Conservation (phyloP, 2,329 filamentous ascomycete genomes). For the Phaeoacremonium minimum region DNA sequence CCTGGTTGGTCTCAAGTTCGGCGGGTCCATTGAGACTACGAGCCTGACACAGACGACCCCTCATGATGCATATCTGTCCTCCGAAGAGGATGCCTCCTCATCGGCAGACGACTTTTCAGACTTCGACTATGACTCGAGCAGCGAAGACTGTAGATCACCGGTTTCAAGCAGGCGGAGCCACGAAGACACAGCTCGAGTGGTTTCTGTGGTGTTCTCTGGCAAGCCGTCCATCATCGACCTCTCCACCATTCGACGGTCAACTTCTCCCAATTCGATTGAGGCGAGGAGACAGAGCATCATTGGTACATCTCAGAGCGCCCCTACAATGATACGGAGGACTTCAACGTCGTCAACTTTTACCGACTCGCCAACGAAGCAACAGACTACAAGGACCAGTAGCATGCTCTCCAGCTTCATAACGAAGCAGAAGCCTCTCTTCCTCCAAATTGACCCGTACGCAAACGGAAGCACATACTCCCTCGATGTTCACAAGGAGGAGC, state of each 20-base stretch:
- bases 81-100: conserved; percentile 61
- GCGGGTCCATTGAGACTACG: conserved; percentile 18
- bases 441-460: conserved; percentile 51
- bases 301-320: conserved; percentile 9
- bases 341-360: conserved; percentile 25
- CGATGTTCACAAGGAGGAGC: conserved; percentile 16
- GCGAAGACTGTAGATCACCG: conserved; percentile 11
- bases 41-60: conserved; percentile 35
- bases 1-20: conserved; percentile 26
- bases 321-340: conserved; percentile 18
- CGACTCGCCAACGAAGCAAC: conserved; percentile 16
- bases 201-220: conserved; percentile 56
- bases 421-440: conserved; percentile 38
- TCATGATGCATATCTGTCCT: conserved; percentile 60
- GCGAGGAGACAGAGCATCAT: conserved; percentile 17
- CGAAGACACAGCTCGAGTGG: conserved; percentile 52
- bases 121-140: conserved; percentile 35
- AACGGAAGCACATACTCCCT: conserved; percentile 27
- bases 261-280: conserved; percentile 31
- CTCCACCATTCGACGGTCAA: conserved; percentile 33
- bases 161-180: conserved; percentile 31
- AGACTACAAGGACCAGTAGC: conserved; percentile 38
- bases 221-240: conserved; percentile 56
- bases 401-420: conserved; percentile 29
- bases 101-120: conserved; percentile 57